Evolutionary conservation across 257 asterid species (phyloP), one percentile per base, ranked within the genome.

Genomic region (Sherardia arvensis): DNA sequence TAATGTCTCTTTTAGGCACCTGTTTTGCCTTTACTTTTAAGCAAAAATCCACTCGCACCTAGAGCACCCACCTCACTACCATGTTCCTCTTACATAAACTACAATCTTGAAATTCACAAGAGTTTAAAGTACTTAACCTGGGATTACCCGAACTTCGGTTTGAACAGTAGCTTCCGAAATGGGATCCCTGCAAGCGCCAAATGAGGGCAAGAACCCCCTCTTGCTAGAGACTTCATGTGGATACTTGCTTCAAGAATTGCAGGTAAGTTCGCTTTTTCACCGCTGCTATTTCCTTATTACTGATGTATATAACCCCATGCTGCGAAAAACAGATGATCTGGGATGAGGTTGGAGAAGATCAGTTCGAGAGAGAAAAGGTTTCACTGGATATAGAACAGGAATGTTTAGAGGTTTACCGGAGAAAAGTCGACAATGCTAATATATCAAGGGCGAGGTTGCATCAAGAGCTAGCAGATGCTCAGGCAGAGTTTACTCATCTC

Each of bases 331-430:
- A 91, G 98, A 92, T 92, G 73, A 92, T 92, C 80, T 92, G 98
- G 98, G 95, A 89, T 76, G 98, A 92, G 78, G 95, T 92, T 4
- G 97, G 98, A 56, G 95, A 83, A 69, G 95, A 89, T 66, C 71
- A 85, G 34, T 74, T 74, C 40, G 85, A 85, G 65, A 83, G 94
- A 82, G 95, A 86, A 68, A 92, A 89, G 76, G 85, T 84, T 69
- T 56, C 82, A 64, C 68, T 83, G 67, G 95, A 87, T 73, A 82
- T 89, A 47, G 98, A 89, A 71, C 97, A 92, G 69, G 98, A 92
- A 47, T 92, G 96, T 77, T 86, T 88, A n/a, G 93, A 89, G 66
- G 95, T 92, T 70, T 85, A 83, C 63, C 71, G 97, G 72, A 87
- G 84, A 81, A 92, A 89, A 80, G 98, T 92, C 22, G 97, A 92